A percentile compares a stretch with the other conserved stretches of the same genome.
These are phyloP conservation scores for Barnettozyma sp. DNA, from an alignment of 805 yeast genomes.

Conservation along the genomic window DNA sequence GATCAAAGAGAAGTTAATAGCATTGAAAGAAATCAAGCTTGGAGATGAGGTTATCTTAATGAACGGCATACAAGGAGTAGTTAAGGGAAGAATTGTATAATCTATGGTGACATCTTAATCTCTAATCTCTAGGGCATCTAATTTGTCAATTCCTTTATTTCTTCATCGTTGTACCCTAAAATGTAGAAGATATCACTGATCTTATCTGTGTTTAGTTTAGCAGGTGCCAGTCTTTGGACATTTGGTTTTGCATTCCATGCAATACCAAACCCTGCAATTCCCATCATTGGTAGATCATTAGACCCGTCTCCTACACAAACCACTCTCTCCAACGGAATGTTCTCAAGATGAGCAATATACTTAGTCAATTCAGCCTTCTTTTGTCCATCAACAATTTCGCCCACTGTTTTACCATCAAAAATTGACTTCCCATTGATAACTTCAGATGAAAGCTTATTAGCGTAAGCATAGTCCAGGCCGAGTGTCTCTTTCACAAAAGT, in stretches of 20 bases:
- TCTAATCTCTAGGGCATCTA: constrained; percentile 1
- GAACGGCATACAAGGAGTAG: constrained; percentile 81
- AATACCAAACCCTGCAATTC: constrained; percentile 82
- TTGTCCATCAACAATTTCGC: constrained; percentile 80
- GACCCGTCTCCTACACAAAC: constrained; percentile 98
- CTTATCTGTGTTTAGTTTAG: constrained; percentile 66
- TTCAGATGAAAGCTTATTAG: constrained; percentile 56
- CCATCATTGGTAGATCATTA: constrained; percentile 91
- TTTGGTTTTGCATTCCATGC: constrained; percentile 98
- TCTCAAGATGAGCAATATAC: constrained; percentile 51
- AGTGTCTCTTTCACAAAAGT: constrained; percentile 58
- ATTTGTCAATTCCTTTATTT: constrained; percentile 30
- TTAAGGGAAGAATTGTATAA: constrained; percentile 42
- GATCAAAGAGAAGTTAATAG: constrained; percentile 47
- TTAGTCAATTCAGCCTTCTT: constrained; percentile 69
- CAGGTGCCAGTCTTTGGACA: constrained; percentile 80
- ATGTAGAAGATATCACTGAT: constrained; percentile 74
- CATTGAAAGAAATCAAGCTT: constrained; percentile 37
- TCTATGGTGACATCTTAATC: background rate
- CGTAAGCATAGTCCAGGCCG: constrained; percentile 81
- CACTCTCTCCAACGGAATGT: constrained; percentile 43
- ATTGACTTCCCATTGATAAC: constrained; percentile 36
- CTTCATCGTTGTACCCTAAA: constrained; percentile 61
- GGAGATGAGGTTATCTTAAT: constrained; percentile 71
- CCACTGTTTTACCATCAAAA: constrained; percentile 71